These are phyloP conservation scores for Lactarius sanguifluus DNA, from an alignment of 768 basidiomycete species.

Conservation along the genomic window DNA sequence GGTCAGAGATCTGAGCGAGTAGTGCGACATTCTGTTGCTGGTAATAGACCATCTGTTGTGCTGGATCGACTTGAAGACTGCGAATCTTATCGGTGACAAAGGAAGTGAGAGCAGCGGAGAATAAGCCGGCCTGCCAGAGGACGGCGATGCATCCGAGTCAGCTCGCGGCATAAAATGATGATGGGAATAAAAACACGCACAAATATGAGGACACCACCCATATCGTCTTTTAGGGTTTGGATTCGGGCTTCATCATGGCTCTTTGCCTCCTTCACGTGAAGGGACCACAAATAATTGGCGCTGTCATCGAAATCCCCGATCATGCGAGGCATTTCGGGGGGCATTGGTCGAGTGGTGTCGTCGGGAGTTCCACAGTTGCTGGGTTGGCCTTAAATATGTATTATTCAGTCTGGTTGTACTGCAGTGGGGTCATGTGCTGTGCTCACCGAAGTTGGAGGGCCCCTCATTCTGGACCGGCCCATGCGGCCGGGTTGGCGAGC, in stretches of 20 bases:
- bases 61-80: slow-evolving; percentile 12
- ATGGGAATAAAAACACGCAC: background rate
- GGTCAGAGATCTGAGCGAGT: slow-evolving; percentile 15
- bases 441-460: too few species aligned
- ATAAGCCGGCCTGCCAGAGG: slow-evolving; percentile 14
- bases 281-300: slow-evolving; percentile 6
- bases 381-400: too few species aligned
- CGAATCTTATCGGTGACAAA: slow-evolving; percentile 8
- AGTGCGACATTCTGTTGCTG: slow-evolving; percentile 14
- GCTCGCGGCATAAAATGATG: too few species aligned
- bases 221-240: background rate
- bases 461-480: too few species aligned
- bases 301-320: background rate
- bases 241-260: background rate
- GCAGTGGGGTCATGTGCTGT: too few species aligned
- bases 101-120: slow-evolving; percentile 14
- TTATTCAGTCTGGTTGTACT: too few species aligned
- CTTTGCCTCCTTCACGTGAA: background rate
- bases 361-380: too few species aligned
- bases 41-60: background rate
- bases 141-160: background rate
- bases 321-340: too few species aligned
- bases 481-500: too few species aligned
- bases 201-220: slow-evolving; percentile 1
- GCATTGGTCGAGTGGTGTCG: too few species aligned